Evolutionary conservation across 257 asterid genomes (phyloP).

Genomic region (Solanum microdontum): DNA sequence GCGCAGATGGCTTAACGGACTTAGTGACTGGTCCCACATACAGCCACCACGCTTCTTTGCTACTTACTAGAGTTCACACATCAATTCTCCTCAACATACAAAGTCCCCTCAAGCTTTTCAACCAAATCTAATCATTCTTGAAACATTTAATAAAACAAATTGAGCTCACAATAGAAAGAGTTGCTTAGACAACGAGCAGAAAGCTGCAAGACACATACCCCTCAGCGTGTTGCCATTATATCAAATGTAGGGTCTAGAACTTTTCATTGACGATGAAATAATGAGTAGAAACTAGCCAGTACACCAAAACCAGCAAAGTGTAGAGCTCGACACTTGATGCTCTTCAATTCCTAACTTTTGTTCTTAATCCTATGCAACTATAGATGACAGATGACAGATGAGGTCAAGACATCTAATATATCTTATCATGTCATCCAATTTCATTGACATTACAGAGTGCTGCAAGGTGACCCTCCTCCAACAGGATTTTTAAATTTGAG

Average conservation of each 20-base stretch:
- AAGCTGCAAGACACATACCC: not conserved
- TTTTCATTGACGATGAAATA: not conserved
- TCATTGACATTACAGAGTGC: constrained; percentile 1
- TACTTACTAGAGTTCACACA: not conserved
- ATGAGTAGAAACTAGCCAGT: not conserved
- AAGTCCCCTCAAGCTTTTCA: not conserved
- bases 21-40: not conserved
- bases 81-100: not conserved
- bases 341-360: not conserved
- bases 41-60: not conserved
- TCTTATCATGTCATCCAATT: not conserved
- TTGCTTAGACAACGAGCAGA: not conserved
- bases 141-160: not conserved
- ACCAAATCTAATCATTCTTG: not conserved
- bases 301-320: not conserved
- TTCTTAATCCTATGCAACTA: not conserved
- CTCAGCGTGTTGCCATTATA: not conserved
- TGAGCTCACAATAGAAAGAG: not conserved
- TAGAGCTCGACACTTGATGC: not conserved
- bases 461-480: constrained; percentile 8
- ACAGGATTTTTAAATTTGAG: constrained; percentile 11
- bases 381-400: not conserved
- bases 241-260: not conserved
- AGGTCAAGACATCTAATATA: not conserved
- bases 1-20: not conserved